Conservation (phyloP, 2,329 filamentous ascomycete species). For the Colletotrichum lupini region DNA sequence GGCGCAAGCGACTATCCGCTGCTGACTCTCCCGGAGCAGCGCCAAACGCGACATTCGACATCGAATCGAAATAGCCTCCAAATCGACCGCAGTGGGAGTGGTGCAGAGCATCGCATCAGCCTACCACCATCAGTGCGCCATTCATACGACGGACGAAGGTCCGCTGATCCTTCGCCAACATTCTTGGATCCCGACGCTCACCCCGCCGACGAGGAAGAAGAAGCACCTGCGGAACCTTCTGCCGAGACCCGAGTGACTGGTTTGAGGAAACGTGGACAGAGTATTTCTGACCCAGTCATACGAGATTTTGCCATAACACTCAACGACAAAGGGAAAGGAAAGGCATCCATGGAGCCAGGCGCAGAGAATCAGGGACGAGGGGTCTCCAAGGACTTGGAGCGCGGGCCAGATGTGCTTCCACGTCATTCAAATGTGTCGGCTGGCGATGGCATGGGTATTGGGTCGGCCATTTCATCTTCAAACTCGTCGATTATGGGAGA, state of each 20-base stretch:
- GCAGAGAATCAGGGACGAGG: slow-evolving; percentile 48
- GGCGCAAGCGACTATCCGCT: slow-evolving; percentile 62
- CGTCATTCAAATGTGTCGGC: slow-evolving; percentile 61
- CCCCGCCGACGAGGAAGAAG: slow-evolving; percentile 26
- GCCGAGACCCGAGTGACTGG: slow-evolving; percentile 36
- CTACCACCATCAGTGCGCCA: slow-evolving; percentile 64
- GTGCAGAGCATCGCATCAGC: slow-evolving; percentile 61
- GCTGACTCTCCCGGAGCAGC: slow-evolving; percentile 62
- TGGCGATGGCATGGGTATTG: slow-evolving; percentile 64
- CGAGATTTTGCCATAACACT: slow-evolving; percentile 32
- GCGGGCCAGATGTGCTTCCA: slow-evolving; percentile 57
- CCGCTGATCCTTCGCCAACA: slow-evolving; percentile 46
- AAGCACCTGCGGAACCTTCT: slow-evolving; percentile 7
- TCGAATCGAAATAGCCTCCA: slow-evolving; percentile 62
- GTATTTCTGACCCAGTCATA: slow-evolving; percentile 39
- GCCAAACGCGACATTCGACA: slow-evolving; percentile 55
- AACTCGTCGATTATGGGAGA: slow-evolving; percentile 73
- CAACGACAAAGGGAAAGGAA: slow-evolving; percentile 64
- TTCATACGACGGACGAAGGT: slow-evolving; percentile 63
- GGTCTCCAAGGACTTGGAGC: slow-evolving; percentile 65
- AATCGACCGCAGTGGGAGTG: slow-evolving; percentile 55
- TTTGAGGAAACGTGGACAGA: slow-evolving; percentile 44
- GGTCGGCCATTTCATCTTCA: slow-evolving; percentile 65
- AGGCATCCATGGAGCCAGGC: slow-evolving; percentile 56
- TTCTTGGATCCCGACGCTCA: slow-evolving; percentile 36